Evolutionary conservation across 176 grass and related monocot species (phyloP).

Genomic region (Phragmites australis): DNA sequence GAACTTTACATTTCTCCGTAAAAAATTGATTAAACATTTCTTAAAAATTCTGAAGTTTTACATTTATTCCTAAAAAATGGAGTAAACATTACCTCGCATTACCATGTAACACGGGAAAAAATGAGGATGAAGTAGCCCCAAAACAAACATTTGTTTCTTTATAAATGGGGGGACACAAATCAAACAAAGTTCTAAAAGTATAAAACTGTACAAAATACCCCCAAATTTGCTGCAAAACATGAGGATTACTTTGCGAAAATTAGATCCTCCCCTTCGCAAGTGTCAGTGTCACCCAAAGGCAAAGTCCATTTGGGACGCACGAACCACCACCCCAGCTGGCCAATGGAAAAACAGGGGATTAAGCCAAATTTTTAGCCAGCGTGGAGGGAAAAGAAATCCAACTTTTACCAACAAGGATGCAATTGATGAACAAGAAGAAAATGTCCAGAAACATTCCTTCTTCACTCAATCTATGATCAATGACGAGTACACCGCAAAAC

Average conservation of each 20-base stretch:
- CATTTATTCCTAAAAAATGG: background rate
- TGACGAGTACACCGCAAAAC: background rate
- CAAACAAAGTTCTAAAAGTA: background rate
- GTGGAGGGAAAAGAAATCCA: background rate
- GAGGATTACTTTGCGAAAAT: background rate
- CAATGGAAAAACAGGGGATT: background rate
- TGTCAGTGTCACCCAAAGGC: background rate
- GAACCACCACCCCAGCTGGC: background rate
- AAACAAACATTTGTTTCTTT: background rate
- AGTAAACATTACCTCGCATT: background rate
- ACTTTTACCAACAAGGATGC: background rate
- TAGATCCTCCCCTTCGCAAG: background rate
- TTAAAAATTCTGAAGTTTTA: background rate
- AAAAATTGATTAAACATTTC: background rate
- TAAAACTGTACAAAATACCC: background rate
- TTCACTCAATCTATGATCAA: background rate
- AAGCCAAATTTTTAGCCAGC: background rate
- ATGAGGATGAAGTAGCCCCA: background rate
- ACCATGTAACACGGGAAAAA: background rate
- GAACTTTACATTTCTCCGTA: background rate
- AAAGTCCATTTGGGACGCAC: background rate
- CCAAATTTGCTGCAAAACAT: constrained; percentile 6
- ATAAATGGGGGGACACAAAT: background rate
- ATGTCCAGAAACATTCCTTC: no score
- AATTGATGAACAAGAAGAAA: background rate